These are phyloP conservation scores for Scenedesmus sp. DNA, from an alignment of 163 green algal genomes.

Conservation along the genomic window DNA sequence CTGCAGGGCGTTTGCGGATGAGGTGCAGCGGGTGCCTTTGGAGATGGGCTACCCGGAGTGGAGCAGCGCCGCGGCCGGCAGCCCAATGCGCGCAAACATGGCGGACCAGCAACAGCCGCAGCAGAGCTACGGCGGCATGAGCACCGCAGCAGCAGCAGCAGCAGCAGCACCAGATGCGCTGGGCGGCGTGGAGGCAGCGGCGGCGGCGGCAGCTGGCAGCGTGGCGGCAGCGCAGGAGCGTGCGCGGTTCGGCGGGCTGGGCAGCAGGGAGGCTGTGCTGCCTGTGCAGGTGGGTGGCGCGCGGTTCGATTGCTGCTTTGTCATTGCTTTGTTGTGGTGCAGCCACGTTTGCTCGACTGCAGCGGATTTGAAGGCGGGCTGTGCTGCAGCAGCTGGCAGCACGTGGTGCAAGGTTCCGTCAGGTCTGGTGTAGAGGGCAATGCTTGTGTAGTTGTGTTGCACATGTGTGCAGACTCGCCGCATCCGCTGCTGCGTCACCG, in stretches of 20 bases:
- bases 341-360: too few relatives aligned
- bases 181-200: not conserved
- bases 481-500: too few relatives aligned
- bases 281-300: not conserved
- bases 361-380: too few relatives aligned
- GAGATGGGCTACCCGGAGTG: slow-evolving; percentile 42
- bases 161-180: not conserved
- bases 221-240: not conserved
- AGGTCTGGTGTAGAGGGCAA: too few relatives aligned
- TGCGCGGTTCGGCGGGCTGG: not conserved
- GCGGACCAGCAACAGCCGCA: not conserved
- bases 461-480: too few relatives aligned
- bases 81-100: slow-evolving; percentile 1
- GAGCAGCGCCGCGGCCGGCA: not conserved
- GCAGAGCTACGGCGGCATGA: not conserved
- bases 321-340: too few relatives aligned
- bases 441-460: too few relatives aligned
- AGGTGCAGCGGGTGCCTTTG: slow-evolving; percentile 22
- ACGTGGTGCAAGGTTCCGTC: too few relatives aligned
- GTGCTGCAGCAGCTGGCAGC: too few relatives aligned
- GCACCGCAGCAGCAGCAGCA: not conserved
- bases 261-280: not conserved
- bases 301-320: too few relatives aligned
- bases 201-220: not conserved
- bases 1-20: slow-evolving; percentile 17